A percentile compares a stretch with the other conserved stretches of the same genome.
Evolutionary conservation across 2,329 filamentous ascomycete species (phyloP).

Genomic region (Arthrobotrys sphaeroides): DNA sequence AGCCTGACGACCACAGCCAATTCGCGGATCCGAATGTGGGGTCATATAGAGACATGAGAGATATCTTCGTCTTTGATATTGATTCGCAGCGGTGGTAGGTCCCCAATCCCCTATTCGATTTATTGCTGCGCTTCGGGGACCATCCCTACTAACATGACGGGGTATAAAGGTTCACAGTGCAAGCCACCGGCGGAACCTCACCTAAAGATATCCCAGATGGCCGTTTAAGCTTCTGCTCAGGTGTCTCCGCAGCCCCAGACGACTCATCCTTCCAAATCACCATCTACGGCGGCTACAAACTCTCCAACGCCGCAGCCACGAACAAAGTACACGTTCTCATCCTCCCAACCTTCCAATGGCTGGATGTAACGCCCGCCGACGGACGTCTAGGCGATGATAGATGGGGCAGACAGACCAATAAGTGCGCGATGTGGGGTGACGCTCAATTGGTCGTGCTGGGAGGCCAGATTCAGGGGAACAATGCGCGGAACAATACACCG

Average conservation of each 20-base stretch:
- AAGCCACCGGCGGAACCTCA: constrained; percentile 33
- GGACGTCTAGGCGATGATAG: constrained; percentile 27
- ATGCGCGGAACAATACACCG: constrained; percentile 13
- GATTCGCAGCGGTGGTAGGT: constrained; percentile 40
- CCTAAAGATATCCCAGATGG: constrained; percentile 29
- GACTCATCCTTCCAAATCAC: constrained; percentile 54
- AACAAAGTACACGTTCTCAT: constrained; percentile 47
- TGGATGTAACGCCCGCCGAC: constrained; percentile 38
- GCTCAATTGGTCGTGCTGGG: constrained; percentile 49
- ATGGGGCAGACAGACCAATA: constrained; percentile 26
- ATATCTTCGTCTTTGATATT: constrained; percentile 53
- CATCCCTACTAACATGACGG: neutral
- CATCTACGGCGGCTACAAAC: constrained; percentile 52
- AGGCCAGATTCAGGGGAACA: constrained; percentile 33
- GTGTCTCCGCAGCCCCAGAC: constrained; percentile 43
- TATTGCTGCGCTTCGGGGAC: too few relatives aligned
- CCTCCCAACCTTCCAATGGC: constrained; percentile 50
- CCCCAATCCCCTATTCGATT: neutral
- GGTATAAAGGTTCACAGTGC: constrained; percentile 17
- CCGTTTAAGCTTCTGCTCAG: constrained; percentile 39
- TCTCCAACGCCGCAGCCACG: constrained; percentile 38
- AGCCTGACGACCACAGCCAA: constrained; percentile 48
- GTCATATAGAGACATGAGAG: constrained; percentile 33
- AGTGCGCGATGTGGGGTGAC: constrained; percentile 41
- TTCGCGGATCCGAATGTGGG: constrained; percentile 34